Conservation (phyloP, 169 alveolate genomes). For the Eimeria falciformis region DNA sequence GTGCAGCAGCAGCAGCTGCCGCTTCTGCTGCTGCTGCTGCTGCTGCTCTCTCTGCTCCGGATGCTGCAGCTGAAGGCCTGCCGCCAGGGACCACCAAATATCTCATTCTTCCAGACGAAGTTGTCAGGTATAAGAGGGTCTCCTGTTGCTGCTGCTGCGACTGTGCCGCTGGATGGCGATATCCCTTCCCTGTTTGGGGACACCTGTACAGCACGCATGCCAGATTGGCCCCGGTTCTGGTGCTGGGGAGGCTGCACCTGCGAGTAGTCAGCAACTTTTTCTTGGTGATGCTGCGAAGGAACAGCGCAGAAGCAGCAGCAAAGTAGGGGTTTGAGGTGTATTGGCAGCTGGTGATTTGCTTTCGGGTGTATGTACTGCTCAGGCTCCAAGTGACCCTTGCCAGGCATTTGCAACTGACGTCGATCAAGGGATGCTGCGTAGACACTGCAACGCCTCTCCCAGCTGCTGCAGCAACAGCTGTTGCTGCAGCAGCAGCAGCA, state of each 20-base stretch:
- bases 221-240: too few species aligned
- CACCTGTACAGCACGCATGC: too few species aligned
- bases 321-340: not conserved
- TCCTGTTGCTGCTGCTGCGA: slow-evolving; percentile 11
- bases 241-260: too few species aligned
- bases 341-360: too few species aligned
- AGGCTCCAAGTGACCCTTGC: slow-evolving; percentile 36
- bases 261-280: too few species aligned
- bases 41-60: slow-evolving; percentile 22
- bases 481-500: slow-evolving; percentile 31
- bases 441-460: slow-evolving; percentile 20
- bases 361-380: not conserved
- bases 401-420: slow-evolving; percentile 6
- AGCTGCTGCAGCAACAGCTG: not conserved
- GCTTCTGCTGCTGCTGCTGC: slow-evolving; percentile 26
- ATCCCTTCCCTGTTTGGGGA: too few species aligned
- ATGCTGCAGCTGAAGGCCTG: not conserved
- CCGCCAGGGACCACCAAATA: slow-evolving; percentile 26
- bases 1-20: slow-evolving; percentile 16
- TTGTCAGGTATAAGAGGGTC: slow-evolving; percentile 22
- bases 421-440: slow-evolving; percentile 30
- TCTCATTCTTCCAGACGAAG: slow-evolving; percentile 49
- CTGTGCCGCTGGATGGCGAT: not conserved
- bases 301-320: too few species aligned
- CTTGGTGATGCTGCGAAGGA: too few species aligned